Conservation (phyloP, 2,329 filamentous ascomycete genomes). For the Neofusicoccum ribis region DNA sequence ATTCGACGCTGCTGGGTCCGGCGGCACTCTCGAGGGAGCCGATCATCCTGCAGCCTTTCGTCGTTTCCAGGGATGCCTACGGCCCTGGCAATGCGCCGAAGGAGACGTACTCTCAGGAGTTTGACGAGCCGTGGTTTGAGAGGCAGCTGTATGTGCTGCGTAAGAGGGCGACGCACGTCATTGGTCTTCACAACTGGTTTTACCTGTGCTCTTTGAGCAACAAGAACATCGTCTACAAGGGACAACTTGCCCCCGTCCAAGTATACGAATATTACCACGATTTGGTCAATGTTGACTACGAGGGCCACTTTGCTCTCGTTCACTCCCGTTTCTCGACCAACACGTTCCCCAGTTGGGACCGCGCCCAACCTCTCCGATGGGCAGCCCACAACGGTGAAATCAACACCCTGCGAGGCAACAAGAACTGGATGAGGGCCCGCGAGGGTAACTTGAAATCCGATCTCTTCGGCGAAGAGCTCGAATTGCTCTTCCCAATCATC, state of each 20-base stretch:
- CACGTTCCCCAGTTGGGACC: constrained; percentile 97
- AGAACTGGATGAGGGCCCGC: constrained; percentile 98
- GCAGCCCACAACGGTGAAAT: constrained; percentile 98
- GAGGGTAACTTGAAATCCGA: constrained; percentile 94
- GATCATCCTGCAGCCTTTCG: constrained; percentile 91
- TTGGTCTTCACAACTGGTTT: constrained; percentile 97
- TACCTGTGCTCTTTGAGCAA: constrained; percentile 95
- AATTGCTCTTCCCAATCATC: constrained; percentile 87
- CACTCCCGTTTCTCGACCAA: constrained; percentile 98
- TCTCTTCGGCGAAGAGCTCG: constrained; percentile 88
- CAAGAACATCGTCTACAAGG: constrained; percentile 99
- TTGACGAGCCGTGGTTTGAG: constrained; percentile 86
- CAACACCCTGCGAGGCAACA: constrained; percentile 95
- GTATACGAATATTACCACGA: constrained; percentile 99
- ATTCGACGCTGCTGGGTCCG: constrained; percentile 89
- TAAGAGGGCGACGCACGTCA: constrained; percentile 92
- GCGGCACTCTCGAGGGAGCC: constrained; percentile 93
- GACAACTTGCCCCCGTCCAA: constrained; percentile 88
- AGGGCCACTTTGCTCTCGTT: constrained; percentile 94
- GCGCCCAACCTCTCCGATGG: constrained; percentile 93
- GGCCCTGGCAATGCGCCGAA: constrained; percentile 78
- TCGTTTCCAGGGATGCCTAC: constrained; percentile 83
- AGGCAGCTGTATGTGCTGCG: constrained; percentile 90
- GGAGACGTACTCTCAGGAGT: constrained; percentile 73
- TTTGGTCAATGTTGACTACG: constrained; percentile 93